Percentiles rank a stretch among this genome's conserved stretches.
phyloP scores from a whole-genome alignment of 2,329 filamentous ascomycete species.

The Hortaea sp. region DNA sequence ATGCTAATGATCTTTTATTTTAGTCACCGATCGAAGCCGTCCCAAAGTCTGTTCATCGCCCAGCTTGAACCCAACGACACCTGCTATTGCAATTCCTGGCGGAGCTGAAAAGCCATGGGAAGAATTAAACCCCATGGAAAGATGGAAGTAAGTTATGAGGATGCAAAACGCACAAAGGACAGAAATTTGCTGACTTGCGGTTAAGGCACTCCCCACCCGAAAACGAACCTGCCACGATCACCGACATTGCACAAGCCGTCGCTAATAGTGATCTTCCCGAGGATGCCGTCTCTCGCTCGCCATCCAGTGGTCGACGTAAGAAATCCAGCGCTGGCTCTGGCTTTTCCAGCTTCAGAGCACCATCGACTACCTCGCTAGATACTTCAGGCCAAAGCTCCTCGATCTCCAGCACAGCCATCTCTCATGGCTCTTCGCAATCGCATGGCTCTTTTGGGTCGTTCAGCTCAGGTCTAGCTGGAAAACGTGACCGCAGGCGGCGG shows the following conservation, averaged over 20 bases:
- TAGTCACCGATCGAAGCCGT: conserved; percentile 41
- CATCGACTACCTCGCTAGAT: conserved; percentile 43
- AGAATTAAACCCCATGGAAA: conserved; percentile 54
- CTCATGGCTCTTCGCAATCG: conserved; percentile 47
- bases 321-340: conserved; percentile 41
- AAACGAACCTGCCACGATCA: conserved; percentile 56
- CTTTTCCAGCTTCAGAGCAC: conserved; percentile 36
- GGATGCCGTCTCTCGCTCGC: conserved; percentile 16
- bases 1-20: background rate
- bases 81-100: conserved; percentile 64
- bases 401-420: conserved; percentile 40
- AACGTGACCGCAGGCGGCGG: conserved; percentile 46
- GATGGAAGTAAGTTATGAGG: conserved; percentile 43
- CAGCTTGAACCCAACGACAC: conserved; percentile 50
- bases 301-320: conserved; percentile 34
- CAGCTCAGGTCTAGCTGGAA: conserved; percentile 39
- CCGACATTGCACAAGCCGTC: conserved; percentile 54
- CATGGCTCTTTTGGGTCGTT: conserved; percentile 47
- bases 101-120: conserved; percentile 30
- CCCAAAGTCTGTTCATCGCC: conserved; percentile 44
- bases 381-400: conserved; percentile 16
- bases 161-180: conserved; percentile 21
- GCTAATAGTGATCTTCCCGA: conserved; percentile 22
- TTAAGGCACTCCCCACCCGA: conserved; percentile 47
- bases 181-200: background rate